These are phyloP conservation scores for Verticillium longisporum DNA, from an alignment of 2,329 filamentous ascomycete species.

Conservation along the genomic window DNA sequence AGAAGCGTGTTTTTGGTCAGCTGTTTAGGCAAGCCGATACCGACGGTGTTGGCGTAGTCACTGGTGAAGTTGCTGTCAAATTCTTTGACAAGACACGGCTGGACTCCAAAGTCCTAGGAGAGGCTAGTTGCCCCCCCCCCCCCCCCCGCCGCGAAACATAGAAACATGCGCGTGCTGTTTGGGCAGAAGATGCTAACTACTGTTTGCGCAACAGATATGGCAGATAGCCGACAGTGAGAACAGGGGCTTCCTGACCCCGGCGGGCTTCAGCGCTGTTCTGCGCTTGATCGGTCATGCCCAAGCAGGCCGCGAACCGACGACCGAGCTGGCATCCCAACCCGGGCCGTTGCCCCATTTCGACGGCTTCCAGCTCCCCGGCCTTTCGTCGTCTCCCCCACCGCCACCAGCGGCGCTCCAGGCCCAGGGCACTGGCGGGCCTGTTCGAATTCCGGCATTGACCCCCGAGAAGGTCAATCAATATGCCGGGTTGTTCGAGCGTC, in stretches of 20 bases:
- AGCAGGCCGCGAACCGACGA: constrained; percentile 71
- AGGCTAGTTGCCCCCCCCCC: constrained; percentile 51
- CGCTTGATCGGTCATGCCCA: constrained; percentile 95
- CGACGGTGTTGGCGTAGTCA: constrained; percentile 87
- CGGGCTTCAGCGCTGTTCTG: constrained; percentile 88
- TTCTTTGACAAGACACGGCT: constrained; percentile 97
- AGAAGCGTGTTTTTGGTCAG: constrained; percentile 90
- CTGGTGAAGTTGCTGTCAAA: constrained; percentile 90
- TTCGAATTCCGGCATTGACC: constrained; percentile 82
- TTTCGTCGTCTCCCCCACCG: constrained; percentile 34
- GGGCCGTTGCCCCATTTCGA: constrained; percentile 92
- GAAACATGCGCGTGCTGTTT: not conserved
- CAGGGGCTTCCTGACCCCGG: constrained; percentile 82
- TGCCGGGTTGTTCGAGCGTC: constrained; percentile 82
- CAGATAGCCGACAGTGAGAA: constrained; percentile 98
- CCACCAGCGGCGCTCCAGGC: constrained; percentile 43
- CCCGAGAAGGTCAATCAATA: constrained; percentile 89
- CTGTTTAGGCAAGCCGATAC: constrained; percentile 91
- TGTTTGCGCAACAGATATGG: constrained; percentile 68
- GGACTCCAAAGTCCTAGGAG: constrained; percentile 76
- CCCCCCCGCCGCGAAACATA: not conserved
- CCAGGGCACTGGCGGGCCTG: constrained; percentile 57
- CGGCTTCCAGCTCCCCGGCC: constrained; percentile 45
- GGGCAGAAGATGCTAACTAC: not conserved
- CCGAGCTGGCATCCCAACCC: constrained; percentile 75